phyloP scores from a whole-genome alignment of 2,329 filamentous ascomycete genomes.

The Phialophora tarda region DNA sequence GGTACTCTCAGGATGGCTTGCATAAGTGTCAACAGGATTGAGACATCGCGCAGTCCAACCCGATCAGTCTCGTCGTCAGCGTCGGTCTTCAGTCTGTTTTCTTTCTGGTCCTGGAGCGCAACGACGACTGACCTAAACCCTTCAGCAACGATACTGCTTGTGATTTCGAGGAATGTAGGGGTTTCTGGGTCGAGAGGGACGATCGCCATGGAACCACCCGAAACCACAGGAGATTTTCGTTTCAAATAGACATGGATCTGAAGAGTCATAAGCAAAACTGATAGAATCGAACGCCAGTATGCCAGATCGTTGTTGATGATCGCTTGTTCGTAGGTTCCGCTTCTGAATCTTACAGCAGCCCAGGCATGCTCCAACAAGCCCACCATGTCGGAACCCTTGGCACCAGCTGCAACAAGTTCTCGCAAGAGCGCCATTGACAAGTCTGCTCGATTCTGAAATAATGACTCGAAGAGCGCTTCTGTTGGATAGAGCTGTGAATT shows the following conservation, averaged over 20 bases:
- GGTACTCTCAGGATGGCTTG: conserved; percentile 83
- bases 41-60: conserved; percentile 78
- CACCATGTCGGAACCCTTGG: conserved; percentile 58
- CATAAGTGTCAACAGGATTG: conserved; percentile 83
- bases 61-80: conserved; percentile 43
- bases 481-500: conserved; percentile 76
- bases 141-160: conserved; percentile 77
- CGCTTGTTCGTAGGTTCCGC: conserved; percentile 64
- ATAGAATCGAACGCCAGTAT: conserved; percentile 84
- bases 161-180: conserved; percentile 64
- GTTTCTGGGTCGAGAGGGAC: conserved; percentile 40
- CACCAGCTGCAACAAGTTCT: conserved; percentile 67
- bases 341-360: conserved; percentile 62
- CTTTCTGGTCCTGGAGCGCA: conserved; percentile 76
- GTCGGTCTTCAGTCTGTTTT: conserved; percentile 31
- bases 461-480: conserved; percentile 78
- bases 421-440: conserved; percentile 83
- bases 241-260: conserved; percentile 55
- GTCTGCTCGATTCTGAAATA: conserved; percentile 77
- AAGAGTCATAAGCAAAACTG: conserved; percentile 81
- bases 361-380: conserved; percentile 64
- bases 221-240: conserved; percentile 44
- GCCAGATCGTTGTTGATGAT: conserved; percentile 62
- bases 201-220: conserved; percentile 21
- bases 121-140: conserved; percentile 82